Conservation (phyloP, 345 rosid genomes). For the Excoecaria cochinchinensis region DNA sequence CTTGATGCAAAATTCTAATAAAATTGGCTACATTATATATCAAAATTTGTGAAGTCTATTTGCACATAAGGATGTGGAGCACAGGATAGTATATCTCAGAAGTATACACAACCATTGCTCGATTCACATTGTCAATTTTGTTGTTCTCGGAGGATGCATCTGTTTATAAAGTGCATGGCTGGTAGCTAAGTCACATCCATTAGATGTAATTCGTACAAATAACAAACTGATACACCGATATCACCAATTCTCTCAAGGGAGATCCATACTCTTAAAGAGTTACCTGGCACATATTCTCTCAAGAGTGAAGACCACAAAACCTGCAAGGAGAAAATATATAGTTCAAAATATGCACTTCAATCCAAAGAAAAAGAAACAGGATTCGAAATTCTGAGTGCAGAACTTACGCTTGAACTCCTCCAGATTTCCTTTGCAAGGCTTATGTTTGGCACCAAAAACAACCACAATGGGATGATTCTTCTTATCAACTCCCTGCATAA, state of each 20-base stretch:
- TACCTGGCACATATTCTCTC: conserved; percentile 75
- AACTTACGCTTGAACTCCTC: conserved; percentile 81
- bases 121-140: conserved; percentile 1
- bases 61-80: background rate
- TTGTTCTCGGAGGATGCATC: background rate
- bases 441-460: conserved; percentile 57
- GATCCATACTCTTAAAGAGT: background rate
- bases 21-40: background rate
- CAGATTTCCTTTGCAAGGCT: conserved; percentile 55
- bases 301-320: conserved; percentile 49
- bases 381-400: background rate
- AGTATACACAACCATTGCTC: background rate
- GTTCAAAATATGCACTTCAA: background rate
- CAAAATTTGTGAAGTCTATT: background rate
- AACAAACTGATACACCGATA: background rate
- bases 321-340: background rate
- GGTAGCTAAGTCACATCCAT: background rate
- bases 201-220: too few species aligned
- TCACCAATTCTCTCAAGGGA: background rate
- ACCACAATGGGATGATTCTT: conserved; percentile 64
- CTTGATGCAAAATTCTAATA: background rate
- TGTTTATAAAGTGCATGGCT: background rate
- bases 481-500: conserved; percentile 76
- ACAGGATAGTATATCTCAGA: background rate
- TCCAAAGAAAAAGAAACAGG: background rate